These are phyloP conservation scores for Sclerotinia minor DNA, from an alignment of 2,329 filamentous ascomycete genomes.

Conservation along the genomic window DNA sequence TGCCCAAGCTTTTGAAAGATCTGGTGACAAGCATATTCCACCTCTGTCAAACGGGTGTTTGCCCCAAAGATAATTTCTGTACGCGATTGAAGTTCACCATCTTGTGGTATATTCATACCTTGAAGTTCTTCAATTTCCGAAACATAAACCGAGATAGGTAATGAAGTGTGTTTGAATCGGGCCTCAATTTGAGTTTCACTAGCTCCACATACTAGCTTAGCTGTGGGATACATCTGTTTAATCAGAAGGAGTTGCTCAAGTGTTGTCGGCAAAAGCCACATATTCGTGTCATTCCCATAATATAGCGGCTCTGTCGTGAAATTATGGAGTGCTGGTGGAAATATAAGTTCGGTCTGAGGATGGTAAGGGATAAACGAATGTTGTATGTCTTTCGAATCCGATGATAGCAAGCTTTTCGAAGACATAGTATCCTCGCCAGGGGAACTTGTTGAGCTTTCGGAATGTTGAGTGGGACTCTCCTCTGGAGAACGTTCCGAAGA, in stretches of 20 bases:
- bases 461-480: constrained; percentile 25
- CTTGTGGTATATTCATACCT: constrained; percentile 73
- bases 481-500: constrained; percentile 29
- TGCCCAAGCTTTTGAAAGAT: constrained; percentile 53
- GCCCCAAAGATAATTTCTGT: constrained; percentile 62
- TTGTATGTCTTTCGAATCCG: constrained; percentile 22
- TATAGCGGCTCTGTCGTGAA: constrained; percentile 77
- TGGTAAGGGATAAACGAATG: constrained; percentile 78
- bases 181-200: constrained; percentile 97
- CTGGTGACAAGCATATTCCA: constrained; percentile 60
- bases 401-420: too few species aligned
- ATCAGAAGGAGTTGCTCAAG: constrained; percentile 84
- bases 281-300: constrained; percentile 90
- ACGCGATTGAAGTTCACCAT: constrained; percentile 54
- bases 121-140: constrained; percentile 86
- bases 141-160: constrained; percentile 84
- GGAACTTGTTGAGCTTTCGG: constrained; percentile 88
- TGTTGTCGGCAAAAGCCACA: constrained; percentile 85
- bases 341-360: constrained; percentile 88
- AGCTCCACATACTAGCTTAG: constrained; percentile 91
- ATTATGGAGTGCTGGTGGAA: constrained; percentile 78
- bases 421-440: constrained; percentile 59
- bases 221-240: constrained; percentile 76
- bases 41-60: constrained; percentile 85
- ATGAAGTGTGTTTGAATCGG: constrained; percentile 92